These are phyloP conservation scores for Psilocybe tampanensis DNA, from an alignment of 768 basidiomycete species.

Conservation along the genomic window DNA sequence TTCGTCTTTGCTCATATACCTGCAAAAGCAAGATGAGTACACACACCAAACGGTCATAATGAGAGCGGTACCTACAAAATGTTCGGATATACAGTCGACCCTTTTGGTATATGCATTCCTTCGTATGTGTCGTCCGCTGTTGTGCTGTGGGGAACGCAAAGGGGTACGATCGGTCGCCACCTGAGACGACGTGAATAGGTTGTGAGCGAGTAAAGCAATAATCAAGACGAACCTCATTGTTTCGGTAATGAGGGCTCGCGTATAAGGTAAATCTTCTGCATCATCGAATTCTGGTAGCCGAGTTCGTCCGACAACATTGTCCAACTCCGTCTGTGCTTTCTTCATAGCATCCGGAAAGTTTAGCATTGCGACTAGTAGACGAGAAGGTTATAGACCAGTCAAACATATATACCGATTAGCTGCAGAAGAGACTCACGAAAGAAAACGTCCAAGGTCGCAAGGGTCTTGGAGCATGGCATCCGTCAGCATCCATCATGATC, in stretches of 20 bases:
- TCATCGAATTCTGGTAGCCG: conserved; percentile 35
- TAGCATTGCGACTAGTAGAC: conserved; percentile 32
- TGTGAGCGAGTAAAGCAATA: background rate
- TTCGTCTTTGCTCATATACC: conserved; percentile 26
- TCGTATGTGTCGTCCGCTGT: conserved; percentile 38
- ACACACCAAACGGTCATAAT: background rate
- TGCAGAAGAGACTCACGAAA: conserved; percentile 5
- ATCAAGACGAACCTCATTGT: conserved; percentile 17
- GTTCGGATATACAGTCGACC: conserved; percentile 26
- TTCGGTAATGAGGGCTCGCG: conserved; percentile 26
- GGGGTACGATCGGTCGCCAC: conserved; percentile 29
- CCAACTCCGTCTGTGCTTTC: conserved; percentile 37
- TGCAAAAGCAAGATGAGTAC: background rate
- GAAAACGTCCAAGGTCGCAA: conserved; percentile 14
- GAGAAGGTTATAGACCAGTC: background rate
- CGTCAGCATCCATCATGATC: too few species aligned
- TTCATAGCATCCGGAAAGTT: conserved; percentile 29
- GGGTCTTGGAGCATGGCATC: conserved; percentile 10
- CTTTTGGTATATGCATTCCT: conserved; percentile 39
- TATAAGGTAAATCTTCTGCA: conserved; percentile 25
- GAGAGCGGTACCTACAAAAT: conserved; percentile 23
- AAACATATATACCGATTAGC: background rate
- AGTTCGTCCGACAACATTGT: conserved; percentile 29
- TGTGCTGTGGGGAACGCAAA: conserved; percentile 35
- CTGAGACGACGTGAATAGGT: conserved; percentile 5